Conservation (phyloP, 2,329 filamentous ascomycete species). For the Botryotinia convoluta region DNA sequence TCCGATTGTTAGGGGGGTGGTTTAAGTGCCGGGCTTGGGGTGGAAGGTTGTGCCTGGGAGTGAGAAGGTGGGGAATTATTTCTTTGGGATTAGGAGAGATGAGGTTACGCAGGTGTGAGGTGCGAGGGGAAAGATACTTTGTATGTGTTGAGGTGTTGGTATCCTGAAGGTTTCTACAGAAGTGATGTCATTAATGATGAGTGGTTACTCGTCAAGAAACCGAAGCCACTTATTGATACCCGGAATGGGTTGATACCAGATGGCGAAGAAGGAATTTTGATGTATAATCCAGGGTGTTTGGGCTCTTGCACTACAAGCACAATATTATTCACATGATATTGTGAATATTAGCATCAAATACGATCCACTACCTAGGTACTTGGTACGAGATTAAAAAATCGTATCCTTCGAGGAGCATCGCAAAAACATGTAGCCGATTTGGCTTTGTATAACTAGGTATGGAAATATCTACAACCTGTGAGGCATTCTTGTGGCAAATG, state of each 20-base stretch:
- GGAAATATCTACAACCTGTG: neutral
- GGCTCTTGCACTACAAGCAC: neutral
- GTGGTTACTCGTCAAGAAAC: neutral
- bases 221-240: neutral
- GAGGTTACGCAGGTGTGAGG: constrained; percentile 5
- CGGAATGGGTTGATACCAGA: neutral
- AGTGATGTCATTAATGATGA: neutral
- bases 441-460: neutral
- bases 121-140: neutral
- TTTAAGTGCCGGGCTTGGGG: constrained; percentile 86
- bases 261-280: neutral
- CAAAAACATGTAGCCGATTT: neutral
- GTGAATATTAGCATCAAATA: neutral
- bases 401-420: neutral
- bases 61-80: constrained; percentile 91
- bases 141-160: neutral
- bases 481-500: neutral
- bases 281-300: neutral
- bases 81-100: constrained; percentile 75
- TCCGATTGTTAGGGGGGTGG: constrained; percentile 69
- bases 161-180: neutral
- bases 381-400: neutral
- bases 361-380: neutral
- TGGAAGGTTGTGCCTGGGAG: constrained; percentile 82
- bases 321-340: neutral